A percentile compares a stretch with the other conserved stretches of the same genome.
Conservation (phyloP, 345 rosid species). For the Hevea brasiliensis region DNA sequence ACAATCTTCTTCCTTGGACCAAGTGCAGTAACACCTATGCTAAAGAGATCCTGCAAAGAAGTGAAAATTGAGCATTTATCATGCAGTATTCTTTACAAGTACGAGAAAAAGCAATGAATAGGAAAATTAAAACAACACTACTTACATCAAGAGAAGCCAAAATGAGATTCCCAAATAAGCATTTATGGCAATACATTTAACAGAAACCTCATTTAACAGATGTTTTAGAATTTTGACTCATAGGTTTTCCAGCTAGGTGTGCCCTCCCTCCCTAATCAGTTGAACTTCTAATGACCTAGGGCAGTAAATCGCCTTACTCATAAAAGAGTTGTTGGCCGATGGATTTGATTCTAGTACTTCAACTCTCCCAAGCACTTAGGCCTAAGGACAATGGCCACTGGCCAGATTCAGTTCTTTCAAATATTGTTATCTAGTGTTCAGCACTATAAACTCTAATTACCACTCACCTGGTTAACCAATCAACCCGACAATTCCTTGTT, state of each 20-base stretch:
- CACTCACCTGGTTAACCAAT: neutral
- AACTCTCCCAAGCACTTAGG: neutral
- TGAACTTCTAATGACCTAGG: neutral
- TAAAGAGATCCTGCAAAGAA: slow-evolving; percentile 58
- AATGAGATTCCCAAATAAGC: neutral
- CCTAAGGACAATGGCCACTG: too few relatives aligned
- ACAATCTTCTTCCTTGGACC: slow-evolving; percentile 92
- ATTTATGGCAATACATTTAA: neutral
- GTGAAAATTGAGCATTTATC: neutral
- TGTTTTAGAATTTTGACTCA: neutral
- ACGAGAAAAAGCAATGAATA: neutral
- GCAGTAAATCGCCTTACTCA: neutral
- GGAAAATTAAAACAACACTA: neutral
- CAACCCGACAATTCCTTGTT: neutral
- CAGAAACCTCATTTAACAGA: neutral
- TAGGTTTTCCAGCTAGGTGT: neutral
- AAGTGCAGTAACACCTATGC: slow-evolving; percentile 77
- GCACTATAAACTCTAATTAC: neutral
- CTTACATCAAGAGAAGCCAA: neutral
- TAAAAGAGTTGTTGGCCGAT: too few relatives aligned
- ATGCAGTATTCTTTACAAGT: neutral
- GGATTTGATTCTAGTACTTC: neutral
- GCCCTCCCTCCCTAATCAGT: neutral
- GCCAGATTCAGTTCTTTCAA: too few relatives aligned
- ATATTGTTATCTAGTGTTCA: too few relatives aligned